Evolutionary conservation across 768 basidiomycete species (phyloP).

Genomic region (Xerocomus brunneocitrinus): DNA sequence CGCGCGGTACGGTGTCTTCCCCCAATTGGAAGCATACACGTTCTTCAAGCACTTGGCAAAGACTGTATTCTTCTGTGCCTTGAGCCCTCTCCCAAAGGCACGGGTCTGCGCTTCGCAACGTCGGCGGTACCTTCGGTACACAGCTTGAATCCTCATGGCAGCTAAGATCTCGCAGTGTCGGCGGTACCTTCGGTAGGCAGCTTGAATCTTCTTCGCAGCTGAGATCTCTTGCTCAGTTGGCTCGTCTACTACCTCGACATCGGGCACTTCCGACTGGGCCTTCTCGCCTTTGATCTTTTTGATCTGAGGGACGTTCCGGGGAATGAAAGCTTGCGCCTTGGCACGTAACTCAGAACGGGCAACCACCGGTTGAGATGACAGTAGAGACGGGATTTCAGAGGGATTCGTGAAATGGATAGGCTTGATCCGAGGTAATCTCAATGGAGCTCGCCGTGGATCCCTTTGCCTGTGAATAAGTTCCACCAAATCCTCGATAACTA

Average conservation of each 20-base stretch:
- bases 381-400: slow-evolving; percentile 29
- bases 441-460: not conserved
- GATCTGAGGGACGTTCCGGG: not conserved
- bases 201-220: slow-evolving; percentile 24
- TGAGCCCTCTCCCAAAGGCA: slow-evolving; percentile 13
- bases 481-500: slow-evolving; percentile 20
- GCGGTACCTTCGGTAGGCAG: slow-evolving; percentile 9
- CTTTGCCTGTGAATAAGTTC: slow-evolving; percentile 20
- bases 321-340: slow-evolving; percentile 14
- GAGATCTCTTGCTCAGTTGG: slow-evolving; percentile 25
- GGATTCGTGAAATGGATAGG: slow-evolving; percentile 28
- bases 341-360: slow-evolving; percentile 14
- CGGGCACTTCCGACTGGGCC: not conserved
- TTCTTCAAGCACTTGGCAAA: slow-evolving; percentile 29
- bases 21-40: slow-evolving; percentile 28
- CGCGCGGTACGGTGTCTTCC: slow-evolving; percentile 28
- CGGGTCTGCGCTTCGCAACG: not conserved
- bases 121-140: slow-evolving; percentile 9
- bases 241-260: slow-evolving; percentile 1
- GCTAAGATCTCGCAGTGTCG: slow-evolving; percentile 20
- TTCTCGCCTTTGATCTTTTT: not conserved
- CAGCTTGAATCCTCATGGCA: slow-evolving; percentile 21
- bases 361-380: slow-evolving; percentile 15
- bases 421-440: slow-evolving; percentile 19
- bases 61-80: slow-evolving; percentile 18